These are phyloP conservation scores for Xylaria venustula DNA, from an alignment of 495 filamentous ascomycete species.

Conservation along the genomic window DNA sequence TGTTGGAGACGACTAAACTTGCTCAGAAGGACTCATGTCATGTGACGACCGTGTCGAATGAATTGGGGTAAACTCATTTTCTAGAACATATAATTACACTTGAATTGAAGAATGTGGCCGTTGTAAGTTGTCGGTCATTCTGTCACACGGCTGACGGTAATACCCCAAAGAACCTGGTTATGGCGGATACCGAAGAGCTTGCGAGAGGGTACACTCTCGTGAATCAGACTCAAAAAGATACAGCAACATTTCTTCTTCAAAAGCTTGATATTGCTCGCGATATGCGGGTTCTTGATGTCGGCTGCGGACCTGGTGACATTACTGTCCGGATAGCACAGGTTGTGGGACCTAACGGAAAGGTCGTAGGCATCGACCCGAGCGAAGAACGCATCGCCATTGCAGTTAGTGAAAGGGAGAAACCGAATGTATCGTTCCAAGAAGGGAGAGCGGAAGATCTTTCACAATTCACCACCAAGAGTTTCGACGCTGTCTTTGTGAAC, in stretches of 20 bases:
- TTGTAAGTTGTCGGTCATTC: background rate
- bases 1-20: background rate
- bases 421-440: constrained; percentile 8
- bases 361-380: constrained; percentile 19
- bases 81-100: background rate
- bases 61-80: background rate
- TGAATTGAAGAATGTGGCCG: background rate
- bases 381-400: constrained; percentile 15
- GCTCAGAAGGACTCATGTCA: background rate
- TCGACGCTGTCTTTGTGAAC: constrained; percentile 18
- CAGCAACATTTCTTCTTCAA: background rate
- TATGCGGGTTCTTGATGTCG: constrained; percentile 2
- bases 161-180: background rate
- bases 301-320: constrained; percentile 13
- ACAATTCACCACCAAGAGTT: constrained; percentile 10
- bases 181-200: background rate
- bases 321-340: constrained; percentile 12
- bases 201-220: constrained; percentile 5
- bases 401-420: background rate
- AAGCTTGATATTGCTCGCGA: background rate
- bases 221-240: background rate
- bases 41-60: background rate
- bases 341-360: constrained; percentile 11
- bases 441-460: constrained; percentile 19
- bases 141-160: background rate